Base-by-base conservation (phyloP, 768 basidiomycete genomes). In the Phlegmacium glaucopus region DNA sequence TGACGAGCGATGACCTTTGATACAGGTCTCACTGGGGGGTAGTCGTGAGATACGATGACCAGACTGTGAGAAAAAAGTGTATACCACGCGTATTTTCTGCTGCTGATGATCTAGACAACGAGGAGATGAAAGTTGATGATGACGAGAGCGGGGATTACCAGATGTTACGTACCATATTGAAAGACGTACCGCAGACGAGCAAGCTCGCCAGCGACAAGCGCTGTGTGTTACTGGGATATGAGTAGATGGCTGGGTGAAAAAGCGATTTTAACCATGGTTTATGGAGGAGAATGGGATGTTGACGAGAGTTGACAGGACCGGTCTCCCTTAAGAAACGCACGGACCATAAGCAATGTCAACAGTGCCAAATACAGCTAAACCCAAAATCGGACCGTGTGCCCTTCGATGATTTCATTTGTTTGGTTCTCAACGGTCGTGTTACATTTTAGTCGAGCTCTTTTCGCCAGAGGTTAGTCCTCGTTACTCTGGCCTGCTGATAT, bases 1-100 rank as follows among this genome's bases (percentile, higher is more conserved):
- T 12, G 90, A 90, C 12, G 92, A 94, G 41, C 93, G 82, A 68
- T 95, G 92, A 13, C 92, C 93, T 70, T 93, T 93, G 68, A 94
- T 94, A 72, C 93, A 95, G 55, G 90, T 87, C 72, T 89, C 89
- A 66, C 91, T 92, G 57, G 17, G 39, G 38, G 39, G 47, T 50
- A n/a, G 49, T n/a, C n/a, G 36, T 16, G 38, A 39, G 35, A 35
- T 36, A 46, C 50, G 47, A 35, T 11, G 12, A n/a, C 16, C n/a
- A 22, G n/a, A 40, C 12, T 42, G 22, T 22, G 22, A 22, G 22
- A 22, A 29, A 52, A n/a, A 40, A 48, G 8, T 6, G 56, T 83
- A 28, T 63, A 89, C 87, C 87, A 90, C 54, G 87, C 87, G 63
- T 87, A 90, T 74, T 90, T 90, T 70, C 83, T 86, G 63, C 75